A percentile compares a stretch with the other conserved stretches of the same genome.
phyloP scores from a whole-genome alignment of 192 early-diverging fungal genomes.

The Spinellus fusiger region DNA sequence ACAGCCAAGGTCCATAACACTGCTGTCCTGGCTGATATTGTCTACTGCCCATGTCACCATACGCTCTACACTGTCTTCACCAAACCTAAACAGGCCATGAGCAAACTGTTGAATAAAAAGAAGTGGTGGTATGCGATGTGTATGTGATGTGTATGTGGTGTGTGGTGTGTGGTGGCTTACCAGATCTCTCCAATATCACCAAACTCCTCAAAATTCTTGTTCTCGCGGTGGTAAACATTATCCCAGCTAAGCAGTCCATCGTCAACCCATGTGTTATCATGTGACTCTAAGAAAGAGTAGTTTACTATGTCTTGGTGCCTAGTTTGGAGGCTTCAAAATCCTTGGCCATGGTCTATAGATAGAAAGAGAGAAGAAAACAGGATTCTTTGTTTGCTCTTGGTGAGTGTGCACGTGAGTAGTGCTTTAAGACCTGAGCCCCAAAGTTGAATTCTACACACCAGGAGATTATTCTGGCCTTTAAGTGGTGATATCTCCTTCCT shows the following conservation, averaged over 20 bases:
- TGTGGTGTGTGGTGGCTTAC: slow-evolving; percentile 30
- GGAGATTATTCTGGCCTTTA: too few relatives aligned
- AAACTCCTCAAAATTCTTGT: slow-evolving; percentile 70
- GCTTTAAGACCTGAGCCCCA: too few relatives aligned
- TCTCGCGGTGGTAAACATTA: slow-evolving; percentile 71
- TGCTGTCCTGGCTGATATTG: slow-evolving; percentile 18
- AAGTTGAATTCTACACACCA: too few relatives aligned
- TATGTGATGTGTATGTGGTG: not conserved
- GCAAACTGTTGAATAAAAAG: too few relatives aligned
- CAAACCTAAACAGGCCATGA: slow-evolving; percentile 63
- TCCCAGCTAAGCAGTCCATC: slow-evolving; percentile 61
- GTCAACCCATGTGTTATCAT: not conserved
- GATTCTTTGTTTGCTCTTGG: too few relatives aligned
- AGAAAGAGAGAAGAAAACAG: not conserved
- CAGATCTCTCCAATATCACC: slow-evolving; percentile 92
- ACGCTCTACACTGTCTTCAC: slow-evolving; percentile 73
- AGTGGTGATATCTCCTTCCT: too few relatives aligned
- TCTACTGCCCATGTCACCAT: slow-evolving; percentile 84
- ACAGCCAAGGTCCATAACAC: slow-evolving; percentile 81
- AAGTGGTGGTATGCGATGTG: not conserved
- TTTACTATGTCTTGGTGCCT: slow-evolving; percentile 60
- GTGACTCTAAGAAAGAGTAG: not conserved
- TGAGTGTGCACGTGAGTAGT: too few relatives aligned
- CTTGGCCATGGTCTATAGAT: slow-evolving; percentile 3
- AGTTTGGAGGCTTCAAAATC: slow-evolving; percentile 50